Conservation (phyloP, 2,329 filamentous ascomycete species). For the Emericellopsis cladophorae region DNA sequence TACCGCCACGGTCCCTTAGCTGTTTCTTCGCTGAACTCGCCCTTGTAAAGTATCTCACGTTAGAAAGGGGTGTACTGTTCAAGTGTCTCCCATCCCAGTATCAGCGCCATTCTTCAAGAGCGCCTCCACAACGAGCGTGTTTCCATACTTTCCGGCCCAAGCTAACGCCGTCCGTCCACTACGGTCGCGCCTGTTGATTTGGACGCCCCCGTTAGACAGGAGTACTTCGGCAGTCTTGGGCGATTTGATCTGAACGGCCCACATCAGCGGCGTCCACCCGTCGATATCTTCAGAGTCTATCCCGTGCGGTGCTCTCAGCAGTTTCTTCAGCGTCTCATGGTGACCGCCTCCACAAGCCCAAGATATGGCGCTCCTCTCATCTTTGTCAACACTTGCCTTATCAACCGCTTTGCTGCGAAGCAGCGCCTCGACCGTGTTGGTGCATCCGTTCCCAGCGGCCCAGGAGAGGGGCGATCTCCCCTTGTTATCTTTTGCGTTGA, state of each 20-base stretch:
- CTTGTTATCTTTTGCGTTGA: constrained; percentile 13
- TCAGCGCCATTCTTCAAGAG: no score
- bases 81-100: no score
- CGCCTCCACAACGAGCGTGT: constrained; percentile 10
- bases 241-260: constrained; percentile 14
- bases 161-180: constrained; percentile 16
- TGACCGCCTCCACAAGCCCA: constrained; percentile 14
- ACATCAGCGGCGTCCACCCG: constrained; percentile 21
- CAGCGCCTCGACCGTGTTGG: constrained; percentile 10
- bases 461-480: constrained; percentile 17
- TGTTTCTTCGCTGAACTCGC: no score
- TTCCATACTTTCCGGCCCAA: constrained; percentile 20
- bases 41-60: no score
- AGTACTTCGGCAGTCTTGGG: constrained; percentile 15
- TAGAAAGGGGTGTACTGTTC: no score
- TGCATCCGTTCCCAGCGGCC: constrained; percentile 14
- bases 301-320: constrained; percentile 14
- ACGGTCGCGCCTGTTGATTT: constrained; percentile 15
- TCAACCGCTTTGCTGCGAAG: constrained; percentile 11
- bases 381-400: constrained; percentile 13
- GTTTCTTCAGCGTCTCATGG: constrained; percentile 10
- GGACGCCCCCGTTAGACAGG: constrained; percentile 13
- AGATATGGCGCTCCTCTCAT: constrained; percentile 16
- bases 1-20: no score
- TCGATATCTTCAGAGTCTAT: constrained; percentile 17